phyloP scores from a whole-genome alignment of 495 filamentous ascomycete genomes.

The Podospora fimiseda region DNA sequence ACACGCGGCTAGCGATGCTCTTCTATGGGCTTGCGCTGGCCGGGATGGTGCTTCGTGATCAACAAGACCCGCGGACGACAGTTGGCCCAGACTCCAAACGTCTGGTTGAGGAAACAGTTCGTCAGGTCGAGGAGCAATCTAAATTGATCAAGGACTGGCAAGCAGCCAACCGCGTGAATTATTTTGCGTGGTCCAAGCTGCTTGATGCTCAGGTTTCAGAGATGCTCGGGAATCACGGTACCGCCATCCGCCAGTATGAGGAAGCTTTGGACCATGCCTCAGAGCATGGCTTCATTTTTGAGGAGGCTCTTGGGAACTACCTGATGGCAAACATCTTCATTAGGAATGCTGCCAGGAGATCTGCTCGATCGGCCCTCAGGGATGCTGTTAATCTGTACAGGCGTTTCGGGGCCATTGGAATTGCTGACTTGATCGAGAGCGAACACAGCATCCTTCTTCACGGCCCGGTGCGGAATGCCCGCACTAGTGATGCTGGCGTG shows the following conservation, averaged over 20 bases:
- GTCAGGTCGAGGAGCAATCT: constrained; percentile 47
- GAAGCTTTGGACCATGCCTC: constrained; percentile 72
- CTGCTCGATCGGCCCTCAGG: constrained; percentile 63
- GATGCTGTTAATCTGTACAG: constrained; percentile 71
- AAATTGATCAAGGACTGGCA: constrained; percentile 63
- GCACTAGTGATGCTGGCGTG: constrained; percentile 60
- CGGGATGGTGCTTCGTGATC: constrained; percentile 55
- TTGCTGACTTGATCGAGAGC: constrained; percentile 61
- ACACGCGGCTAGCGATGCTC: constrained; percentile 56
- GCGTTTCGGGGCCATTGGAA: constrained; percentile 66
- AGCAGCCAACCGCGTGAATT: constrained; percentile 67
- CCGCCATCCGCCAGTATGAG: constrained; percentile 63
- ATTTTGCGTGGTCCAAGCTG: constrained; percentile 66
- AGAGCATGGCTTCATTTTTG: constrained; percentile 67
- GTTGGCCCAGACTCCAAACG: constrained; percentile 44
- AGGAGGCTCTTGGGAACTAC: constrained; percentile 76
- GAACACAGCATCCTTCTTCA: constrained; percentile 68
- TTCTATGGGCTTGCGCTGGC: constrained; percentile 64
- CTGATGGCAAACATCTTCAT: constrained; percentile 69
- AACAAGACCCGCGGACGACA: constrained; percentile 43
- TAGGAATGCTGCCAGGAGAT: constrained; percentile 61
- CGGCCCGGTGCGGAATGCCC: constrained; percentile 52
- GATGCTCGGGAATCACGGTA: constrained; percentile 53
- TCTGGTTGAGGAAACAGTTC: constrained; percentile 49
- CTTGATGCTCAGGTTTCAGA: constrained; percentile 70